Evolutionary conservation across 2,329 filamentous ascomycete species (phyloP).

Genomic region (Dichotomopilus funicola): DNA sequence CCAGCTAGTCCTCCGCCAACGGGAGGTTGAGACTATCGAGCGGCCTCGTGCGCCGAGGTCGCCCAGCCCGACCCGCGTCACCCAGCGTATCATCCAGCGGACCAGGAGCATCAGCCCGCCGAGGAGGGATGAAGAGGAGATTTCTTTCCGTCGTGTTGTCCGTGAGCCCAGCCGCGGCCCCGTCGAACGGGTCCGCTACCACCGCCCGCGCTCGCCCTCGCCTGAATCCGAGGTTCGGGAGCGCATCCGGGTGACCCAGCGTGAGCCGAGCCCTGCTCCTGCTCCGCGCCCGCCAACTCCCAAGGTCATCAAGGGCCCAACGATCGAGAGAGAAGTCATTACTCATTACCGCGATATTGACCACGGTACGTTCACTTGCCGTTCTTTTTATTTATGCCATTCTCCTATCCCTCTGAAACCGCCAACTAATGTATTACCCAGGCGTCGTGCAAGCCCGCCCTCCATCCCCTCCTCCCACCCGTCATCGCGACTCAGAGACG

Average conservation of each 20-base stretch:
- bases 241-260: constrained; percentile 45
- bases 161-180: constrained; percentile 23
- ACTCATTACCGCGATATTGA: constrained; percentile 84
- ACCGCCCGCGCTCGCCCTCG: constrained; percentile 34
- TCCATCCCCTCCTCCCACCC: constrained; percentile 43
- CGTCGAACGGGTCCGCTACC: constrained; percentile 24
- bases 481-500: constrained; percentile 45
- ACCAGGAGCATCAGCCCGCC: constrained; percentile 36
- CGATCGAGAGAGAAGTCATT: constrained; percentile 81
- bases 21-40: constrained; percentile 50
- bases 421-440: constrained; percentile 23
- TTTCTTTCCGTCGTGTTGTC: constrained; percentile 28
- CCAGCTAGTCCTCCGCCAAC: constrained; percentile 47
- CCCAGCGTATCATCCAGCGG: constrained; percentile 39
- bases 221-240: constrained; percentile 38
- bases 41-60: constrained; percentile 38
- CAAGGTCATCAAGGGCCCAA: constrained; percentile 64
- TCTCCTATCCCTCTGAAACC: background rate
- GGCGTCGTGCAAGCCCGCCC: constrained; percentile 44
- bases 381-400: background rate
- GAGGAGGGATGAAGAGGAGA: constrained; percentile 29
- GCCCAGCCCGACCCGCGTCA: constrained; percentile 34
- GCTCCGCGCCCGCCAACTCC: constrained; percentile 54
- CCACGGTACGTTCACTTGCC: constrained; percentile 55
- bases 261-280: constrained; percentile 42